Evolutionary conservation across 1,284 basidiomycete genomes (phyloP).

Genomic region (Apiotrichum gracile): DNA sequence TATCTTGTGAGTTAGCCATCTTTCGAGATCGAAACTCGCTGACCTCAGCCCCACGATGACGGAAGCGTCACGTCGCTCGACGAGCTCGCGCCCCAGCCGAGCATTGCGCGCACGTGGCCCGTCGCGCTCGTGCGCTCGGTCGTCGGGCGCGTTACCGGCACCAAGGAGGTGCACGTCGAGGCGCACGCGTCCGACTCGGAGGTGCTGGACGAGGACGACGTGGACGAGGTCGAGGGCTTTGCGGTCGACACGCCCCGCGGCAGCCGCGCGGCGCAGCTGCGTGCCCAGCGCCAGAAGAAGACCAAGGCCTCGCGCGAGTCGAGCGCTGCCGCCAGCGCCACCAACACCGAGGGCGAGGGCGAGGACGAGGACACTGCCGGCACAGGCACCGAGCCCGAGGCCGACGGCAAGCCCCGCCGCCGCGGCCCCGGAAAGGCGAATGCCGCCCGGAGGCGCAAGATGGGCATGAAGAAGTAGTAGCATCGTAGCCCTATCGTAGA

Average conservation of each 20-base stretch:
- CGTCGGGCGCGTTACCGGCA: slow-evolving; percentile 13
- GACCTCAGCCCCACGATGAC: slow-evolving; percentile 40
- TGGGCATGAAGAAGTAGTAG: slow-evolving; percentile 35
- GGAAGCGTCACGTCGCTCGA: slow-evolving; percentile 35
- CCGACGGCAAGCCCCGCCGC: not conserved
- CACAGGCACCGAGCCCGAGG: not conserved
- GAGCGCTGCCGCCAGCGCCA: not conserved
- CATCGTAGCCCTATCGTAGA: too few species aligned
- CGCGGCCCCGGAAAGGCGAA: slow-evolving; percentile 34
- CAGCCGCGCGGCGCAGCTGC: slow-evolving; percentile 18
- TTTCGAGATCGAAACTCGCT: slow-evolving; percentile 6
- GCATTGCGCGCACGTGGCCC: slow-evolving; percentile 39
- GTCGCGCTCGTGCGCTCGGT: slow-evolving; percentile 18
- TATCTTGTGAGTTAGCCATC: slow-evolving; percentile 40
- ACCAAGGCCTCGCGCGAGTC: not conserved
- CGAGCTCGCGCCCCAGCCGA: slow-evolving; percentile 32
- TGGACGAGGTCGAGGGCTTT: not conserved
- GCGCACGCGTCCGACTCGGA: slow-evolving; percentile 12
- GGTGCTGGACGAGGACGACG: slow-evolving; percentile 4
- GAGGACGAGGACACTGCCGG: not conserved
- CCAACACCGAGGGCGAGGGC: not conserved
- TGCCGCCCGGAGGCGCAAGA: slow-evolving; percentile 39
- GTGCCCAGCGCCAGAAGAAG: slow-evolving; percentile 7
- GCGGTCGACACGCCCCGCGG: not conserved
- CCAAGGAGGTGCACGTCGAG: slow-evolving; percentile 12